Evolutionary conservation across 1,284 basidiomycete genomes (phyloP), one percentile per base, ranked within the genome.

Genomic region (Cyathus olla): DNA sequence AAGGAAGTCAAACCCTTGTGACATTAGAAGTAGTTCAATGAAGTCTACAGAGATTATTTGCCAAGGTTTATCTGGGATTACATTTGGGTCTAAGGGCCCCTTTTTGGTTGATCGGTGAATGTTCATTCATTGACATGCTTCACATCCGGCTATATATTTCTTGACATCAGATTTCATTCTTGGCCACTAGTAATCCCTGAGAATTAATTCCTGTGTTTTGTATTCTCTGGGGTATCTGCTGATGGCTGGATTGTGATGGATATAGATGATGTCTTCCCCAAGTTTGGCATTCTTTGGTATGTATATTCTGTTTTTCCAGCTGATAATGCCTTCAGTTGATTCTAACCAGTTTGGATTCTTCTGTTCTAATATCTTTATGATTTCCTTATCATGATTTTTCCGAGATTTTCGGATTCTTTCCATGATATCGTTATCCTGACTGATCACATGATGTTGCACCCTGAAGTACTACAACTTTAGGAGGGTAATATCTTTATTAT

Each of bases 151-250:
- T 6, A 73, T 60, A 49, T 77, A 78, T 6, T 66, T 47, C 3
- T 59, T 55, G 22, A 74, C 60, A 49, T 60, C 67, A 2, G 48
- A 27, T 13, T 56, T 53, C 56, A 77, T 66, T 39, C 60, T 52
- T 0, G 73, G 74, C 75, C 76, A 79, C 66, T 64, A 72, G 56
- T 69, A 76, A 59, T 73, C 56, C 2, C 66, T 44, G 3, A 57
- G 46, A 1, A 75, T 63, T 10, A 70, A 49, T 56, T 71, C 69
- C 27, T 48, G 40, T 3, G 60, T 61, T 48, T 61, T 61, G 6
- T 1, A 64, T 24, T 60, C 47, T 4, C 80, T 80, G 6, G 11
- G 39, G 26, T 42, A 17, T 42, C 39, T 17, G 19, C 10, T 10
- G 6, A n/a, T n/a, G 19, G 39, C 39, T 13, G 39, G 17, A 17